These are phyloP conservation scores for Torulaspora microellipsoides DNA, from an alignment of 805 yeast species.

Conservation along the genomic window DNA sequence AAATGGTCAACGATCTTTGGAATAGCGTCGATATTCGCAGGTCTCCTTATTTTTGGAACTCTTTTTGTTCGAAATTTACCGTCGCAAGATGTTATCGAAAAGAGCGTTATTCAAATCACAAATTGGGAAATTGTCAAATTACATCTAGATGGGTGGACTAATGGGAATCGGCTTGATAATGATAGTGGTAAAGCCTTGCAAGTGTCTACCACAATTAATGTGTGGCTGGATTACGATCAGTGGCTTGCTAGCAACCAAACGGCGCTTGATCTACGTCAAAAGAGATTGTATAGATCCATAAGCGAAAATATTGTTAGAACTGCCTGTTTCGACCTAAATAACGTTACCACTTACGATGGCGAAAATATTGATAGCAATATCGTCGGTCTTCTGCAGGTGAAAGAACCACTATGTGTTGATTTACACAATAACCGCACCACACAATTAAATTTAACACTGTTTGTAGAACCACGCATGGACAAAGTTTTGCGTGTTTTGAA, in stretches of 20 bases:
- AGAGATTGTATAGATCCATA: constrained; percentile 11
- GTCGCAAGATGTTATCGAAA: constrained; percentile 17
- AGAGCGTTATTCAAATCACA: constrained; percentile 18
- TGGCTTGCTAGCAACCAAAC: constrained; percentile 10
- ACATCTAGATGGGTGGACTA: constrained; percentile 30
- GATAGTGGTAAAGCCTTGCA: constrained; percentile 24
- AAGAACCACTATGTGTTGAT: constrained; percentile 25
- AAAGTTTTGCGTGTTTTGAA: constrained; percentile 24
- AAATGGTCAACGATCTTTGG: constrained; percentile 1
- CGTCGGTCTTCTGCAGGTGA: constrained; percentile 18
- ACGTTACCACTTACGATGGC: constrained; percentile 25
- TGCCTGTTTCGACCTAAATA: constrained; percentile 25
- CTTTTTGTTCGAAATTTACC: constrained; percentile 8
- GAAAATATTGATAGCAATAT: constrained; percentile 7
- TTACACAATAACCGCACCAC: constrained; percentile 19
- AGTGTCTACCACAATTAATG: constrained; percentile 12
- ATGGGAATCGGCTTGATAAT: constrained; percentile 15
- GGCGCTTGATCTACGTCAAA: constrained; percentile 8
- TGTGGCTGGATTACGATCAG: constrained; percentile 20
- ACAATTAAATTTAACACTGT: constrained; percentile 20
- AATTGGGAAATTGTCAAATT: constrained; percentile 19
- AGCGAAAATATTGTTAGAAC: constrained; percentile 20
- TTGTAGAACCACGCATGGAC: constrained; percentile 27
- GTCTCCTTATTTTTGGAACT: background rate
- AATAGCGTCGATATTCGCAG: background rate